These are phyloP conservation scores for Strobilomyces echinocephalus DNA, from an alignment of 768 basidiomycete genomes.

Conservation along the genomic window DNA sequence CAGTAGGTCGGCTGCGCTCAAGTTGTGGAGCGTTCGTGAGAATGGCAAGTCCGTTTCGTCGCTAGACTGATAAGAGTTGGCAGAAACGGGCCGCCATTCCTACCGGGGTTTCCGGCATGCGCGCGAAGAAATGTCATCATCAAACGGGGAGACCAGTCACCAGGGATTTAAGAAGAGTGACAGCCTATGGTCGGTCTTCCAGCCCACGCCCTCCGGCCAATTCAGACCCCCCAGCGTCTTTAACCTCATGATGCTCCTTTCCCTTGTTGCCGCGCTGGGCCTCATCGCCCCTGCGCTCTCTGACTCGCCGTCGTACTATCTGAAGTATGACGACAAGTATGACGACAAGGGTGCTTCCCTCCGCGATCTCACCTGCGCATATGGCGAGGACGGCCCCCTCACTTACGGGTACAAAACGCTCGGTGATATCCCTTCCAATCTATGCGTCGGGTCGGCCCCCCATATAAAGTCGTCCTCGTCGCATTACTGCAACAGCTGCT, in stretches of 20 bases:
- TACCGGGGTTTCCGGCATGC: neutral
- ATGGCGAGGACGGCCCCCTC: slow-evolving; percentile 39
- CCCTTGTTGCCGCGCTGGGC: neutral
- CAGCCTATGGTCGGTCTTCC: no score
- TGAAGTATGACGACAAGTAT: no score
- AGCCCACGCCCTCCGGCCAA: neutral
- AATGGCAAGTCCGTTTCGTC: neutral
- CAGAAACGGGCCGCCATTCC: neutral
- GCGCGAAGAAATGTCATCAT: neutral
- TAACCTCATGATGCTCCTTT: slow-evolving; percentile 8
- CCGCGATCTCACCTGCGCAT: slow-evolving; percentile 43
- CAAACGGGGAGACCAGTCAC: slow-evolving; percentile 21
- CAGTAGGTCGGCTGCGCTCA: neutral
- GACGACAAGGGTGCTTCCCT: slow-evolving; percentile 34
- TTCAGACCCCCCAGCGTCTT: neutral
- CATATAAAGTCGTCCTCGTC: slow-evolving; percentile 46
- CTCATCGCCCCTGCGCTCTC: slow-evolving; percentile 4
- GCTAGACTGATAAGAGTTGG: neutral
- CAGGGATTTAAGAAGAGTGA: neutral
- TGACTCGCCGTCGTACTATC: no score
- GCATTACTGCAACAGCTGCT: slow-evolving; percentile 53
- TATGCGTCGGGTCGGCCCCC: slow-evolving; percentile 52
- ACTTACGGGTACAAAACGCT: neutral
- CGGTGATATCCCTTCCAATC: neutral
- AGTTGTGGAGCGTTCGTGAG: neutral